A percentile compares a stretch with the other conserved stretches of the same genome.
phyloP scores from a whole-genome alignment of 177 flowering plant species.

The Vitis hybrid region DNA sequence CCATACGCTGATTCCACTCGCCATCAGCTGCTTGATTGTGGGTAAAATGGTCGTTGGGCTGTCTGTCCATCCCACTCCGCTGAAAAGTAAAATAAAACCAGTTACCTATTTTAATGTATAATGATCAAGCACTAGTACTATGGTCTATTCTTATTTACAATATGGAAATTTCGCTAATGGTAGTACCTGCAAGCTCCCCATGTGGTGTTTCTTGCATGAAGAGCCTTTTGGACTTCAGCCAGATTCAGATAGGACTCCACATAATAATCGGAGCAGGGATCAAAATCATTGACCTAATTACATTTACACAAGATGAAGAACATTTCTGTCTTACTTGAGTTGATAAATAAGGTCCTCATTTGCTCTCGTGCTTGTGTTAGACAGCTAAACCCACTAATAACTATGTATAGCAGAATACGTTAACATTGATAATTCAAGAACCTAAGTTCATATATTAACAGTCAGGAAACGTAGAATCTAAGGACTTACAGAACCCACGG shows the following conservation, averaged over 20 bases:
- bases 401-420: too few relatives aligned
- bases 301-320: background rate
- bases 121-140: too few relatives aligned
- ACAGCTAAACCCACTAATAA: too few relatives aligned
- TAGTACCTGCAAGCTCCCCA: slow-evolving; percentile 49
- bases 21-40: slow-evolving; percentile 31
- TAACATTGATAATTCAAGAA: background rate
- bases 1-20: slow-evolving; percentile 32
- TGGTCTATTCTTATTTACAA: background rate
- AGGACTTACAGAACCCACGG: slow-evolving; percentile 17
- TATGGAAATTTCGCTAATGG: background rate
- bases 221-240: slow-evolving; percentile 47
- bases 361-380: background rate
- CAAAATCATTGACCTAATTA: slow-evolving; percentile 27
- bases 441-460: background rate
- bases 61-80: slow-evolving; percentile 27
- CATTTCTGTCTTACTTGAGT: background rate
- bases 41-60: slow-evolving; percentile 32
- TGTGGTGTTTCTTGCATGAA: slow-evolving; percentile 40
- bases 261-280: slow-evolving; percentile 46
- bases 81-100: background rate
- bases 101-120: too few relatives aligned
- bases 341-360: background rate
- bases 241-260: slow-evolving; percentile 39
- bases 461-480: background rate